Evolutionary conservation across 2,329 filamentous ascomycete genomes (phyloP).

Genomic region (Alternaria viburni): DNA sequence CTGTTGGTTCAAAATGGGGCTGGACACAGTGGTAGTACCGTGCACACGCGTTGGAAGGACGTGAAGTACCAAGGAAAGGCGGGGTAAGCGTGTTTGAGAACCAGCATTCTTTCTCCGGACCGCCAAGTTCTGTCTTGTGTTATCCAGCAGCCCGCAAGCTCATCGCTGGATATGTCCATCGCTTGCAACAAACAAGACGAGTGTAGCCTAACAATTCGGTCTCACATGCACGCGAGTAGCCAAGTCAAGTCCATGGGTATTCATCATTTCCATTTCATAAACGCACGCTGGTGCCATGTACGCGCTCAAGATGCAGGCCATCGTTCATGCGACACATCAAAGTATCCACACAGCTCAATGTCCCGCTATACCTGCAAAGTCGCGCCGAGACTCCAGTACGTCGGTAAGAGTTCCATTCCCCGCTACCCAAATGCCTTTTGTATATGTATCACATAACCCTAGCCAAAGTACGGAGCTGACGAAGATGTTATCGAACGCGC

Average conservation of each 20-base stretch:
- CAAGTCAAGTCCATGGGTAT: not conserved
- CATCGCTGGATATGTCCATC: too few relatives aligned
- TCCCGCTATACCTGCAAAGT: conserved; percentile 14
- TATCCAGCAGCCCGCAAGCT: not conserved
- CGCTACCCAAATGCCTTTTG: conserved; percentile 36
- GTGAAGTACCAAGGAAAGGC: not conserved
- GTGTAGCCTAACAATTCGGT: too few relatives aligned
- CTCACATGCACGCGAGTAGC: not conserved
- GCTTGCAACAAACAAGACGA: too few relatives aligned
- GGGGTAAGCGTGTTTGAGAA: not conserved
- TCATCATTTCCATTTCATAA: conserved; percentile 10
- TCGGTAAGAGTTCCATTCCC: conserved; percentile 19
- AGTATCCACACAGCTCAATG: conserved; percentile 19
- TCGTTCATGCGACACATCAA: conserved; percentile 12
- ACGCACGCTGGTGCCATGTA: conserved; percentile 20
- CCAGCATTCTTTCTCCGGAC: not conserved
- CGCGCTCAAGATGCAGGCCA: conserved; percentile 12
- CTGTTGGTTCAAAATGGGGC: not conserved
- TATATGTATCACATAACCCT: conserved; percentile 16
- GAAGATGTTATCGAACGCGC: conserved; percentile 25
- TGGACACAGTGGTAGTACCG: not conserved
- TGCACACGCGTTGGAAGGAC: not conserved
- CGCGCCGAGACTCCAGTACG: conserved; percentile 36
- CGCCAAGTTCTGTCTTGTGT: not conserved
- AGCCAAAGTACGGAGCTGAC: conserved; percentile 22